Evolutionary conservation across 257 asterid genomes (phyloP), one percentile per base, ranked within the genome.

Genomic region (Lavandula angustifolia): DNA sequence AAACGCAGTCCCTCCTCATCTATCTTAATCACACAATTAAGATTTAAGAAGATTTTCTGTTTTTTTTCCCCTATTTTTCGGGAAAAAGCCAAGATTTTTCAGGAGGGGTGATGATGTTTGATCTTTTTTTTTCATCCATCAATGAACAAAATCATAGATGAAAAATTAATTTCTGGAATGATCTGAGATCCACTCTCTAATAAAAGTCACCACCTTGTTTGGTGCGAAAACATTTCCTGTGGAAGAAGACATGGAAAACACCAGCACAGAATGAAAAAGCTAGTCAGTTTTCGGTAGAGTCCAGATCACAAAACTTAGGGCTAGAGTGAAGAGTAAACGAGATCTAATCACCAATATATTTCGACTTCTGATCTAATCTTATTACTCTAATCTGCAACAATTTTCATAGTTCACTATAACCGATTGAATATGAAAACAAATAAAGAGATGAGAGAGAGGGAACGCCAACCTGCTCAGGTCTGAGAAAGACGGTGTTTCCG

Each of bases 391-490:
- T 65, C 59, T 33, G 32, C 18, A 37, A 40, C 29, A 49, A 29
- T 17, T 11, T 11, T 56, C 47, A 10, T 9, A 27, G n/a, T 7
- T 16, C n/a, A 41, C 33, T 10, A 11, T 12, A 12, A 52, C 14
- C 7, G 10, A 31, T 27, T 18, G 49, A 69, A 59, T 41, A 65
- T 38, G 14, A 51, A 33, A 14, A 32, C 29, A 8, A 3, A 42
- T 27, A 9, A 6, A 33, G 7, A 14, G 56, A 42, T n/a, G 16
- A 52, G 12, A 47, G 57, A 11, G 34, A 68, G 8, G n/a, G 55
- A 32, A 59, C 82, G 60, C 89, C 81, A 73, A 91, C 98, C 96
- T 88, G 84, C 43, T 84, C 84, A 46, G 96, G 96, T 55, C 77
- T 69, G 82, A 91, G 89, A 72, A 84, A 80, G 5, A 88, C 95